A percentile compares a stretch with the other conserved stretches of the same genome.
These are phyloP conservation scores for Thermochaetoides dissita DNA, from an alignment of 2,329 filamentous ascomycete species.

Conservation along the genomic window DNA sequence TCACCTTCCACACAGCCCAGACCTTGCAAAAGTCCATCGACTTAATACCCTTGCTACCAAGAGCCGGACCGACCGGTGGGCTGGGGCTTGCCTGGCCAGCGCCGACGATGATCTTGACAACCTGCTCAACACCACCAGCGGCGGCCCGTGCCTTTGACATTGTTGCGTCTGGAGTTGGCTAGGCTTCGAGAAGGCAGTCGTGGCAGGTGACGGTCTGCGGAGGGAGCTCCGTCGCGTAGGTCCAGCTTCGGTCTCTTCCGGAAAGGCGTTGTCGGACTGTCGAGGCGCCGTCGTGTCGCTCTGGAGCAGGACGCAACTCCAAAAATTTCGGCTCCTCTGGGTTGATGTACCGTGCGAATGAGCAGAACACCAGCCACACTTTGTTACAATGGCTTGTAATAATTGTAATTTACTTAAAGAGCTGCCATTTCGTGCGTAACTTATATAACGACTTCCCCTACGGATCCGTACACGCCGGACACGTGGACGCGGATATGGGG, in stretches of 20 bases:
- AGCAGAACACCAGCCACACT: constrained; percentile 8
- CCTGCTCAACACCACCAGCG: constrained; percentile 42
- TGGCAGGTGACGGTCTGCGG: not conserved
- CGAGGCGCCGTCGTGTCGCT: not conserved
- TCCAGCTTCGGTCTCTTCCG: too few species aligned
- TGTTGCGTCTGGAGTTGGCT: not conserved
- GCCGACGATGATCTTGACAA: constrained; percentile 95
- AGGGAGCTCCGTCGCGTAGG: not conserved
- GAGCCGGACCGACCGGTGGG: constrained; percentile 87
- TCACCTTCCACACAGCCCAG: constrained; percentile 6
- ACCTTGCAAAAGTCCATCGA: constrained; percentile 99
- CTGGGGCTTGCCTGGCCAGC: constrained; percentile 90
- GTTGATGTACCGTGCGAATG: not conserved
- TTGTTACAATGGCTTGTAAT: too few species aligned
- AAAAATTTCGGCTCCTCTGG: constrained; percentile 7
- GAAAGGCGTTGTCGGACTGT: not conserved
- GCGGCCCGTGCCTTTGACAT: constrained; percentile 40
- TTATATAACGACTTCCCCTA: too few species aligned
- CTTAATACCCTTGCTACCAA: constrained; percentile 96
- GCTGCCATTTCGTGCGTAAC: too few species aligned
- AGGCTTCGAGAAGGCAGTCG: constrained; percentile 5
- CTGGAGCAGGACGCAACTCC: not conserved
- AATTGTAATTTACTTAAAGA: too few species aligned
- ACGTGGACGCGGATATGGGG: too few species aligned
- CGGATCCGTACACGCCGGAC: too few species aligned